Base-by-base conservation (phyloP, 768 basidiomycete genomes). In the Auricularia cornea region DNA sequence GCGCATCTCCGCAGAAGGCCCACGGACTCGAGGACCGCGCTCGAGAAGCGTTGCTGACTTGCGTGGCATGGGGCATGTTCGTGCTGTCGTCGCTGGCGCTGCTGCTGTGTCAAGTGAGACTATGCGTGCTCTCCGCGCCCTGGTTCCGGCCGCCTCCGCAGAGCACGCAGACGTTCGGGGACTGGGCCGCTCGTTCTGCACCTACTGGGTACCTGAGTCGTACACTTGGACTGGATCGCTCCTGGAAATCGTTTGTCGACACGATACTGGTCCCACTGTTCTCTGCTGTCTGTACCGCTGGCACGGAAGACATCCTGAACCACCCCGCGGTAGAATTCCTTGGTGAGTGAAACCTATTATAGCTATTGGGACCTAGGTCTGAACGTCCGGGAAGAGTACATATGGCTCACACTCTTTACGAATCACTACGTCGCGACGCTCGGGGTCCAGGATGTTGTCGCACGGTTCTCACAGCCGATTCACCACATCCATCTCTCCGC, bases 281-380 rank as follows among this genome's bases (percentile, higher is more conserved):
- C 69, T 88, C 88, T 26, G 88, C 86, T 0, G 84, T 91, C 3
- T 88, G 87, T 63, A 90, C 90, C 0, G 83, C 87, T 3, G 78
- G 84, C 0, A 77, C 78, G 48, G 75, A 79, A 11, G 83, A 83
- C 63, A 76, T 89, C 0, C 72, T 80, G 59, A 71, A 75, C 1
- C 82, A 89, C 68, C 89, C 88, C 1, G 79, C 83, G 1, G 83
- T 84, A 60, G 83, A 86, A 65, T 75, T 90, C 62, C 78, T 91
- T 20, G 89, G 88, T 85, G 66, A 30, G 83, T 69, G n/a, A n/a
- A n/a, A n/a, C n/a, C n/a, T n/a, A n/a, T n/a, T n/a, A n/a, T n/a
- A n/a, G n/a, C n/a, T n/a, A n/a, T n/a, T n/a, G n/a, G n/a, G n/a
- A n/a, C n/a, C n/a, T n/a, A n/a, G n/a, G 12, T 51, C 62, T 54